Base-by-base conservation (phyloP, 2,329 filamentous ascomycete genomes). In the Diaporthe sp. region DNA sequence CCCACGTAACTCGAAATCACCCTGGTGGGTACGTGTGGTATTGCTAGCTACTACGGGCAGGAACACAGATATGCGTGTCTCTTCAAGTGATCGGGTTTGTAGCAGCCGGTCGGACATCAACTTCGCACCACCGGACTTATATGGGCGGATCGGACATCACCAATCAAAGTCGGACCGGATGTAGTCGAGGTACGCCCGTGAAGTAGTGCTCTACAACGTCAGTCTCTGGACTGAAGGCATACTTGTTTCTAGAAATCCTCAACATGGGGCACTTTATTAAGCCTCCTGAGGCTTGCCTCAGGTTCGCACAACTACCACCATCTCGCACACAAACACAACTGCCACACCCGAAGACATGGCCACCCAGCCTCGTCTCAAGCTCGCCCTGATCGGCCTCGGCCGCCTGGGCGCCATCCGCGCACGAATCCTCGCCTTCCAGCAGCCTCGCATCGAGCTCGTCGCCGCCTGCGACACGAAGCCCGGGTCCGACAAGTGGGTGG, bases 381-480 rank as follows among this genome's bases (percentile, higher is more conserved):
- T 80, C 37, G 78, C 77, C 71, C 68, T 81, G 44, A 79, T 82
- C 72, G 81, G 81, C 70, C 78, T 82, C 53, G 81, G 81, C 72
- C 81, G 80, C 37, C 77, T 82, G 7, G 81, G 81, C 31, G 77
- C 75, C 65, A 78, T 84, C 58, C 83, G 81, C 31, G 82, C 82
- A 17, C 79, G 78, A 57, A 84, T 84, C 71, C 79, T 84, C 55
- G 80, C 80, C 49, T 82, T 81, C 70, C 79, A 82, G 55, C 82
- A 83, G 77, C 83, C 82, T 71, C 82, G 82, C 22, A 81, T 83
- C 71, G 81, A 84, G 75, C 78, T 83, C 15, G 80, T 83, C 44
- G 81, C 82, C 19, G 82, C 79, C 34, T 83, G 82, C 74, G 81
- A 83, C 72, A 82, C 81, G 28, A 83, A 83, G 68, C 79, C 81